These are phyloP conservation scores for Iris macrosiphon DNA, from an alignment of 106 monocot genomes.

Conservation along the genomic window DNA sequence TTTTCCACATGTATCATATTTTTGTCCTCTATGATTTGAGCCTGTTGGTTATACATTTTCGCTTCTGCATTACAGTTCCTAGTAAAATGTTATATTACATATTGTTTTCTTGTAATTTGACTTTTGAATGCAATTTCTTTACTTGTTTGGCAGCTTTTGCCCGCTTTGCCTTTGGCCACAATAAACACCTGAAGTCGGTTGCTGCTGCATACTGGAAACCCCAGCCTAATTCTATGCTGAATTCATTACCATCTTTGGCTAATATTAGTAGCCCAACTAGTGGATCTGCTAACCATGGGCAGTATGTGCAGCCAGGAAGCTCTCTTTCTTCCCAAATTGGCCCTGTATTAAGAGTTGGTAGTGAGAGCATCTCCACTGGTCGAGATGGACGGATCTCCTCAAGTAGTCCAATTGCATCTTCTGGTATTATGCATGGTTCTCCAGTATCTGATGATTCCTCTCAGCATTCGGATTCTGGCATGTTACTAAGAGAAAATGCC, in stretches of 20 bases:
- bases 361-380: conserved; percentile 23
- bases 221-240: conserved; percentile 48
- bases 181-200: conserved; percentile 50
- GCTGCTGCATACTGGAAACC: conserved; percentile 70
- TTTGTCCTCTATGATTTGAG: no score
- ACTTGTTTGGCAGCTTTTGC: conserved; percentile 46
- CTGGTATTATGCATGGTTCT: conserved; percentile 48
- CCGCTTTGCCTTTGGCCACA: conserved; percentile 75
- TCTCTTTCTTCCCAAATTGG: conserved; percentile 29
- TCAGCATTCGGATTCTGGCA: conserved; percentile 69
- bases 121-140: conserved; percentile 3
- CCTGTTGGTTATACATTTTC: no score
- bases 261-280: conserved; percentile 25
- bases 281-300: conserved; percentile 19
- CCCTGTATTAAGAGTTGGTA: conserved; percentile 46
- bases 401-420: conserved; percentile 39
- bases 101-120: not conserved
- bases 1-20: no score
- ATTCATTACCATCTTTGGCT: conserved; percentile 45
- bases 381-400: conserved; percentile 53
- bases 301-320: conserved; percentile 29
- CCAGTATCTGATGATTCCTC: conserved; percentile 78
- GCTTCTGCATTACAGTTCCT: no score
- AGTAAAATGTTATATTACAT: no score
- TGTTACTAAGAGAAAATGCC: conserved; percentile 40